A percentile compares a stretch with the other conserved stretches of the same genome.
phyloP scores from a whole-genome alignment of 768 basidiomycete species.

The Neoboletus magnificus region DNA sequence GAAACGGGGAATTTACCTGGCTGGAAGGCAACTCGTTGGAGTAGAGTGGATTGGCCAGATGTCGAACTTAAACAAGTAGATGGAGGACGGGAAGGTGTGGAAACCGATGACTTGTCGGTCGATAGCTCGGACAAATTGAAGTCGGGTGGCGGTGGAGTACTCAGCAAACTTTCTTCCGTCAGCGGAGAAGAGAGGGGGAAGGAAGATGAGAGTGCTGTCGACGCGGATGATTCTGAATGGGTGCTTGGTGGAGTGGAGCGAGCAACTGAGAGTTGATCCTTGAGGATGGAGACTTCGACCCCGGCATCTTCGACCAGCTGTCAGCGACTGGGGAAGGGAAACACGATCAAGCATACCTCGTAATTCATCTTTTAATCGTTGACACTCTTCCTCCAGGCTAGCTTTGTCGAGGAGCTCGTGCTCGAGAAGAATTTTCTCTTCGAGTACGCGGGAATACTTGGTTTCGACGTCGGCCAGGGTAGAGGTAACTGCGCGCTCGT shows the following conservation, averaged over 20 bases:
- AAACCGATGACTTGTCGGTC: constrained; percentile 39
- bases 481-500: constrained; percentile 84
- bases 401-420: constrained; percentile 93
- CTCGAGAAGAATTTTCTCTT: constrained; percentile 96
- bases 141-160: constrained; percentile 56
- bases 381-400: constrained; percentile 83
- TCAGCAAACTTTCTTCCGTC: constrained; percentile 55
- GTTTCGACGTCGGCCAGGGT: constrained; percentile 81
- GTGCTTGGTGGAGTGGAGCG: constrained; percentile 32
- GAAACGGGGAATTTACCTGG: constrained; percentile 39
- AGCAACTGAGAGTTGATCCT: constrained; percentile 60
- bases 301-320: constrained; percentile 61
- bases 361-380: constrained; percentile 89
- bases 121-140: constrained; percentile 58
- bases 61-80: constrained; percentile 30
- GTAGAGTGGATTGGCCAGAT: constrained; percentile 45
- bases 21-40: constrained; percentile 52
- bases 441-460: constrained; percentile 85
- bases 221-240: constrained; percentile 24
- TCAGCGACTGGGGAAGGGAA: constrained; percentile 8
- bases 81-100: constrained; percentile 33
- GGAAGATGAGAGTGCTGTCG: constrained; percentile 33
- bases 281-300: constrained; percentile 79
- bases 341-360: constrained; percentile 63
- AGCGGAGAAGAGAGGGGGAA: constrained; percentile 30